phyloP scores from a whole-genome alignment of 75 land plant genomes.

The Sequoia sempervirens region DNA sequence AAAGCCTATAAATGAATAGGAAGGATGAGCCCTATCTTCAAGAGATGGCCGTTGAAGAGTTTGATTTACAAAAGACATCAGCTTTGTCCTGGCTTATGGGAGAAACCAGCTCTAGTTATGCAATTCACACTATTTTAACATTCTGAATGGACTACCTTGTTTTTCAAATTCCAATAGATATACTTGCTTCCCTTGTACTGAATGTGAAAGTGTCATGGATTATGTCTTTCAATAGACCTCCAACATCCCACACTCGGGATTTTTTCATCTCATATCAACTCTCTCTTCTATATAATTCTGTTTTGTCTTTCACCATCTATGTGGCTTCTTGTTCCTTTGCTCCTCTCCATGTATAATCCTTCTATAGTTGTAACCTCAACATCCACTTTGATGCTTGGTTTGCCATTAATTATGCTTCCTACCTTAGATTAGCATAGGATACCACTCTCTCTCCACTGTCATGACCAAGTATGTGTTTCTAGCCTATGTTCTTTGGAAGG shows the following conservation, averaged over 20 bases:
- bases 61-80: too few species aligned
- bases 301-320: not conserved
- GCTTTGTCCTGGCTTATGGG: too few species aligned
- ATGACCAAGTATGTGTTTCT: not conserved
- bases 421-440: not conserved
- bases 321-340: not conserved
- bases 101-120: not conserved
- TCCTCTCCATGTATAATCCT: not conserved
- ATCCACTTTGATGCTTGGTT: not conserved
- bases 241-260: not conserved
- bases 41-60: too few species aligned
- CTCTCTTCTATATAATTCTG: not conserved
- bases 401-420: not conserved
- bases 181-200: not conserved
- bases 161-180: not conserved
- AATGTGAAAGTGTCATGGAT: not conserved
- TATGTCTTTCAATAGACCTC: not conserved
- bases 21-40: too few species aligned
- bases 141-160: not conserved
- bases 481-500: not conserved
- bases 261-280: not conserved
- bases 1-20: too few species aligned
- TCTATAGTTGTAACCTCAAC: not conserved
- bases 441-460: not conserved
- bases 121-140: too few species aligned